Base-by-base conservation (phyloP, 192 early-diverging fungal genomes). In the Fimicolochytrium jonesii region DNA sequence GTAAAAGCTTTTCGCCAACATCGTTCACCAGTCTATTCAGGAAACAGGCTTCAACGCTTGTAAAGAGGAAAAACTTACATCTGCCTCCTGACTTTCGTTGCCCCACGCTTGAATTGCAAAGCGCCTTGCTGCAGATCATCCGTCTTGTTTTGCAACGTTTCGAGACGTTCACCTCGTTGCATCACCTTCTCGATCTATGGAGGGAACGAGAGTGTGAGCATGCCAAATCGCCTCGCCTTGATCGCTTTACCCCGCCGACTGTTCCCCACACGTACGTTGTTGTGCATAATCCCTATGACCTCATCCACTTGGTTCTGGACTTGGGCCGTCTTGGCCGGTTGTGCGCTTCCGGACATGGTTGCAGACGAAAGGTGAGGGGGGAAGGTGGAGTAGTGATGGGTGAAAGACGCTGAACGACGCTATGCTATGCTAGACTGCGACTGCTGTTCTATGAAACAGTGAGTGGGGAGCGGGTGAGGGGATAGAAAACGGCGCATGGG, bases 211-310 rank as follows among this genome's bases (percentile, higher is more conserved):
- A n/a, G n/a, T n/a, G n/a, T n/a, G n/a, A n/a, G n/a, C n/a, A n/a
- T n/a, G n/a, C n/a, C n/a, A n/a, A n/a, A n/a, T n/a, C n/a, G n/a
- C n/a, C n/a, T n/a, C n/a, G n/a, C n/a, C n/a, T n/a, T n/a, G n/a
- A n/a, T n/a, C n/a, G n/a, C n/a, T n/a, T n/a, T n/a, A n/a, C n/a
- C n/a, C n/a, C n/a, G n/a, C n/a, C n/a, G n/a, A n/a, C n/a, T n/a
- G n/a, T n/a, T n/a, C n/a, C n/a, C n/a, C n/a, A n/a, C n/a, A n/a
- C n/a, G n/a, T n/a, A 94, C 88, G 71, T 92, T 92, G 59, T 89
- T 76, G 56, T 92, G 86, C 92, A 93, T 94, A 69, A 94, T 91
- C 41, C 78, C 80, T 30, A 94, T 91, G 48, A 92, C 93, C 59
- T 93, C 89, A 69, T 95, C 87, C 18, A 94, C 85, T 76, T 93